Percentiles rank a stretch among this genome's conserved stretches.
Conservation (phyloP, 2,329 filamentous ascomycete species). For the Lachnellula occidentalis region DNA sequence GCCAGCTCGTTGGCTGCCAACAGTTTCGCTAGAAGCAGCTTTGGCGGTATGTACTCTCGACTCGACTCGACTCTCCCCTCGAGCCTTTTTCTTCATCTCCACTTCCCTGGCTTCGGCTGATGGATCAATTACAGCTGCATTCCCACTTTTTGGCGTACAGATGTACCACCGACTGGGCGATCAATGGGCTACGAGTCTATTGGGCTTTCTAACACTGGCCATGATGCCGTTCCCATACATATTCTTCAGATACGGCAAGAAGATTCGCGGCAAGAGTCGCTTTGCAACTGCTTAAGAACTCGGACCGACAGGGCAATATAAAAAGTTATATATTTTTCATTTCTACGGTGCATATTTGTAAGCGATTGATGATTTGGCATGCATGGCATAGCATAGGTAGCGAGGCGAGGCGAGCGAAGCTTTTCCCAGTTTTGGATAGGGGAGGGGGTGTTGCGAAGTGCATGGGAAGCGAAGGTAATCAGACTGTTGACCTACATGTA, state of each 20-base stretch:
- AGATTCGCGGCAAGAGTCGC: constrained; percentile 48
- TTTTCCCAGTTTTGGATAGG: neutral
- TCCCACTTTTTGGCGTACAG: constrained; percentile 68
- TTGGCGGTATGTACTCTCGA: constrained; percentile 45
- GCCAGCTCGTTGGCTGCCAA: constrained; percentile 79
- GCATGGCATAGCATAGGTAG: constrained; percentile 11
- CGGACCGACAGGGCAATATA: neutral
- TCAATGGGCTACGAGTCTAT: constrained; percentile 60
- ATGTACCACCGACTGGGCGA: constrained; percentile 67
- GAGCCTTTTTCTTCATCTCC: neutral
- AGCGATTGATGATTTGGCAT: constrained; percentile 1
- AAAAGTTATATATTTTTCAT: neutral
- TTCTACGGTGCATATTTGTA: neutral
- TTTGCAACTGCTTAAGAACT: constrained; percentile 37
- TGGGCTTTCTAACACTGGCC: constrained; percentile 55
- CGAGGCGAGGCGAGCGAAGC: neutral
- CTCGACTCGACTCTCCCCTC: too few relatives aligned
- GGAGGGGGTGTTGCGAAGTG: neutral
- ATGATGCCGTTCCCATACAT: constrained; percentile 62
- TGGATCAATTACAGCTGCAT: constrained; percentile 49
- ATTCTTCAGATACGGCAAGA: constrained; percentile 57
- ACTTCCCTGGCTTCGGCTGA: constrained; percentile 8
- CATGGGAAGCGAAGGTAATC: neutral
- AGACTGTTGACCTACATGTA: neutral
- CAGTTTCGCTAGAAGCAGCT: constrained; percentile 69